Evolutionary conservation across 352 stramenopile species (phyloP), one percentile per base, ranked within the genome.

Genomic region (Phytophthora quininea): DNA sequence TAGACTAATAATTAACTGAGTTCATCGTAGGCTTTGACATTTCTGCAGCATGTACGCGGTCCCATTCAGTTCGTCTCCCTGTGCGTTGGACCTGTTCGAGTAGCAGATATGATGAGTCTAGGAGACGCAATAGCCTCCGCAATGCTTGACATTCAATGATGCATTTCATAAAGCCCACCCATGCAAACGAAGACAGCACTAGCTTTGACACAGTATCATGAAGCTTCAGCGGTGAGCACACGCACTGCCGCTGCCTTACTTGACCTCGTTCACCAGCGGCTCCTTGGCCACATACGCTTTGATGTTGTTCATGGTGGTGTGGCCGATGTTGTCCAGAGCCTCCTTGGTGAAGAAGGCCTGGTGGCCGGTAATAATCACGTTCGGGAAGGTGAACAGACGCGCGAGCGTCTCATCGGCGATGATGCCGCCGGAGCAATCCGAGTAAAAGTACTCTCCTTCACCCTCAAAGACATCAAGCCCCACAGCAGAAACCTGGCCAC

Each of bases 381-480:
- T 91, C 40, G 82, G 73, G 73, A 93, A 93, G 49, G 82, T 93
- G 58, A 91, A 89, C 45, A 93, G 45, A 15, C 83, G 81, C 9
- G 85, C 80, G 29, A 93, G 69, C 8, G 66, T 80, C 45, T 91
- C 85, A 32, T 93, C 83, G 0, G 66, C 64, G n/a, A 93, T 90
- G 52, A 91, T 56, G 6, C 64, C 71, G 12, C 79, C 83, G 12
- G 85, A 93, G 48, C 80, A 66, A 59, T 93, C 85, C 64, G 81
- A 82, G 76, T 90, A 91, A 58, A 91, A 91, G 71, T 87, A 91
- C 31, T 88, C 80, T 24, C 80, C 77, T 54, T 91, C 85, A 40
- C 81, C 82, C 51, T 91, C 84, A 54, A 90, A 97, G n/a, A 98
- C 92, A 60, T 98, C 92, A 2, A 97, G 76, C 27, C 90, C 91